Conservation (phyloP, 768 basidiomycete genomes). For the Russula dissimulans region DNA sequence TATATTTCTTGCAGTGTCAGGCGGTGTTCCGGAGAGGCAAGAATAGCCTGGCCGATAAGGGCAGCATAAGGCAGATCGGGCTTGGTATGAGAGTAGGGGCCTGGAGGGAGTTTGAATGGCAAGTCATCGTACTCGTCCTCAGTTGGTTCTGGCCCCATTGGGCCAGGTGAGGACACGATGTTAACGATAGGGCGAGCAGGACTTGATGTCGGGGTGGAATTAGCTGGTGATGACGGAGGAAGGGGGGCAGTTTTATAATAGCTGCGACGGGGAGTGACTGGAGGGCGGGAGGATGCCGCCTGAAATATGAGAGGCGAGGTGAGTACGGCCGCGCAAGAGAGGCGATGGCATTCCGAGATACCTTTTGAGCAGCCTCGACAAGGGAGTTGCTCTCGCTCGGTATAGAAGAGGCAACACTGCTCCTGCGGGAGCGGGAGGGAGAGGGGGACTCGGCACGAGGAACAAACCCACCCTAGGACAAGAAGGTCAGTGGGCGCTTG, state of each 20-base stretch:
- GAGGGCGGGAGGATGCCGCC: constrained; percentile 31
- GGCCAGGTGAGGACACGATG: constrained; percentile 77
- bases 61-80: constrained; percentile 91
- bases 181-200: constrained; percentile 54
- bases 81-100: constrained; percentile 71
- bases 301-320: constrained; percentile 18
- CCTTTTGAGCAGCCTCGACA: constrained; percentile 25
- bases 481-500: background rate
- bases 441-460: constrained; percentile 19
- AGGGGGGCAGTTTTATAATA: constrained; percentile 36
- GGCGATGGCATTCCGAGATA: constrained; percentile 21
- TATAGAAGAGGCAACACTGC: constrained; percentile 16
- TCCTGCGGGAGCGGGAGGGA: constrained; percentile 17
- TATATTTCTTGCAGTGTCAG: constrained; percentile 95
- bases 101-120: constrained; percentile 73
- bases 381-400: constrained; percentile 17
- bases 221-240: constrained; percentile 53
- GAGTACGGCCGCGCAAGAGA: constrained; percentile 22
- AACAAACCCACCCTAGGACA: constrained; percentile 9
- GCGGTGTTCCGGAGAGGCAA: constrained; percentile 73
- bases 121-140: constrained; percentile 58
- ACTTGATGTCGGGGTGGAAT: constrained; percentile 54
- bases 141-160: constrained; percentile 54
- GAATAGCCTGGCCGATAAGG: constrained; percentile 88
- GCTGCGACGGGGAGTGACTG: constrained; percentile 42